phyloP scores from a whole-genome alignment of 2,329 filamentous ascomycete genomes.

The Periconia macrospinosa region DNA sequence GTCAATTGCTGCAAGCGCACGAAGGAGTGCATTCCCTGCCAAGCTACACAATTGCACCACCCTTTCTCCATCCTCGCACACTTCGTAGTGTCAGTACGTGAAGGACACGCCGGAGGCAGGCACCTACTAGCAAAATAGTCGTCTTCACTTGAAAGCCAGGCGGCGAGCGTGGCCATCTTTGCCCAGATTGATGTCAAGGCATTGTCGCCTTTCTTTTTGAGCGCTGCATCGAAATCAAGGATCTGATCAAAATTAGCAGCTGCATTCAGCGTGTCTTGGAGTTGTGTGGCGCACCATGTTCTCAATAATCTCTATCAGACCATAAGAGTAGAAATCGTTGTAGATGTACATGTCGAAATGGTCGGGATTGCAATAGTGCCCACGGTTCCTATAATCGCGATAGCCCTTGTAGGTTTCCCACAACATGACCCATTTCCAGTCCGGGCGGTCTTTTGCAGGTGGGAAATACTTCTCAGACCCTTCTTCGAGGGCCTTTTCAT shows the following conservation, averaged over 20 bases:
- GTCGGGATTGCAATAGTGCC: constrained; percentile 19
- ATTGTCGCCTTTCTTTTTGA: constrained; percentile 6
- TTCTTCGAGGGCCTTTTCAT: no score
- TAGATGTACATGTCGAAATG: constrained; percentile 19
- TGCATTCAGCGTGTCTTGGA: constrained; percentile 12
- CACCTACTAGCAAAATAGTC: neutral
- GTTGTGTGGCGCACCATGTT: no score
- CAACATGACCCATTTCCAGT: constrained; percentile 25
- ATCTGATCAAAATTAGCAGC: neutral
- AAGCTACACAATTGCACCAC: no score
- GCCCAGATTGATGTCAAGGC: constrained; percentile 10
- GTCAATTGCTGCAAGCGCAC: no score
- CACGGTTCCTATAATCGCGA: constrained; percentile 1
- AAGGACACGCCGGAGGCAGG: constrained; percentile 4
- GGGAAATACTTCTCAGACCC: neutral
- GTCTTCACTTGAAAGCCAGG: no score
- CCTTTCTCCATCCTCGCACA: no score
- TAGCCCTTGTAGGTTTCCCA: constrained; percentile 13
- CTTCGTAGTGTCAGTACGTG: no score
- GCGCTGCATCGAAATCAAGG: constrained; percentile 15
- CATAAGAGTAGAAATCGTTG: constrained; percentile 17
- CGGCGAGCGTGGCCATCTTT: no score
- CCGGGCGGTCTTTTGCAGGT: constrained; percentile 6
- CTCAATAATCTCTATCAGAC: constrained; percentile 16
- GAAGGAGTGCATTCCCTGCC: no score